Base-by-base conservation (phyloP, 345 rosid genomes). In the Linum tenue region DNA sequence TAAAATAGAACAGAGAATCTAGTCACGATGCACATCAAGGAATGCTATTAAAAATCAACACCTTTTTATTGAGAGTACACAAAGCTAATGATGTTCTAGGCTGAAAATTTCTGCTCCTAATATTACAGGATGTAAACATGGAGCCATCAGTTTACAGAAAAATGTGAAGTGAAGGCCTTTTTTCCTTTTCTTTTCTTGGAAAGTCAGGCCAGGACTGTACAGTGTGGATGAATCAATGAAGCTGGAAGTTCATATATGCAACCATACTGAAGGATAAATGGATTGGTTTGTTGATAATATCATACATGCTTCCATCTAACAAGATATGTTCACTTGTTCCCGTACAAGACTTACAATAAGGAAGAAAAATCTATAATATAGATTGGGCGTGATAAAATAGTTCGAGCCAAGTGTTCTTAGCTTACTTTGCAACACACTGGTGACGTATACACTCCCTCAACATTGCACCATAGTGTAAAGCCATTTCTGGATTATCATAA, bases 371-470 rank as follows among this genome's bases (percentile, higher is more conserved):
- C 50, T 43, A 7, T 43, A 43, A 43, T 22, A 22, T 22, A 22
- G 0, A 22, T 22, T 22, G 31, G 31, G 31, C 31, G 31, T 22
- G 31, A 22, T 22, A 22, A 22, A 22, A 22, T 22, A 22, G 31
- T 22, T 22, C 31, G 31, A 11, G 50, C 6, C 6, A 48, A 48
- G 14, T 48, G 11, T 48, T 7, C 15, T 4, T 5, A 48, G 64
- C 69, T 73, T 60, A 79, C 86, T 67, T 75, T 11, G 83, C 83
- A 36, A 77, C 76, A 40, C 50, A 56, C 64, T 82, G 86, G 67
- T 82, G 86, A 4, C 86, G 79, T 56, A 79, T 71, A 70, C 83
- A 82, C 65, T 82, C 86, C 72, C 83, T 82, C 58, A 69, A 70
- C 44, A 82, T 76, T 37, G 83, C 55, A 51, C 86, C 83, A 65